These are phyloP conservation scores for Glycine tomentella DNA, from an alignment of 306 rosid genomes.

Conservation along the genomic window DNA sequence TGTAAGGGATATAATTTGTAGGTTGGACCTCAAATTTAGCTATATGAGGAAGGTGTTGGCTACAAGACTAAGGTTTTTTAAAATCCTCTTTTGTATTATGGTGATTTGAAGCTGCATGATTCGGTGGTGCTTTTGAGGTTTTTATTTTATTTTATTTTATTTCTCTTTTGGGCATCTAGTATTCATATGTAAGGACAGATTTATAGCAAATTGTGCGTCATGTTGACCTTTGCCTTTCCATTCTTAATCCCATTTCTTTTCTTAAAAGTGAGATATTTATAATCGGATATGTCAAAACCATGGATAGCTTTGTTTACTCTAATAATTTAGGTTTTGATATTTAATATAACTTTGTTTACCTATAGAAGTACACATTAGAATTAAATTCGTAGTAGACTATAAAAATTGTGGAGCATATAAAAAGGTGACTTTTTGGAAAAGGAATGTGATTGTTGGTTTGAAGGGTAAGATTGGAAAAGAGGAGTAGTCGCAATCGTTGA, in stretches of 20 bases:
- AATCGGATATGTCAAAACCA: slow-evolving; percentile 30
- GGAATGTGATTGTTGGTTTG: neutral
- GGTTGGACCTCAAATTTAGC: slow-evolving; percentile 46
- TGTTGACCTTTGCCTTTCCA: slow-evolving; percentile 41
- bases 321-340: too few relatives aligned
- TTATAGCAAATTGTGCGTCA: slow-evolving; percentile 19
- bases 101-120: slow-evolving; percentile 27
- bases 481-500: slow-evolving; percentile 59
- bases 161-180: neutral
- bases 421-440: neutral
- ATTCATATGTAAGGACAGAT: neutral
- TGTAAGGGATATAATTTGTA: slow-evolving; percentile 40
- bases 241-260: slow-evolving; percentile 40
- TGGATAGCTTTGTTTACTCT: slow-evolving; percentile 13
- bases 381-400: neutral
- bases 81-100: slow-evolving; percentile 16
- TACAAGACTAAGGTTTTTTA: neutral
- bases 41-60: slow-evolving; percentile 47
- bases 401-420: neutral
- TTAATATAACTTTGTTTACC: too few relatives aligned
- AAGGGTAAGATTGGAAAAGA: slow-evolving; percentile 38
- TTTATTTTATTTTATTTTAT: neutral
- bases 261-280: slow-evolving; percentile 35
- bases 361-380: neutral
- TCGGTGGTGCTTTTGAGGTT: slow-evolving; percentile 48